Percentiles rank a stretch among this genome's conserved stretches.
phyloP scores from a whole-genome alignment of 108 stramenopile species.

The Skeletonema potamos region DNA sequence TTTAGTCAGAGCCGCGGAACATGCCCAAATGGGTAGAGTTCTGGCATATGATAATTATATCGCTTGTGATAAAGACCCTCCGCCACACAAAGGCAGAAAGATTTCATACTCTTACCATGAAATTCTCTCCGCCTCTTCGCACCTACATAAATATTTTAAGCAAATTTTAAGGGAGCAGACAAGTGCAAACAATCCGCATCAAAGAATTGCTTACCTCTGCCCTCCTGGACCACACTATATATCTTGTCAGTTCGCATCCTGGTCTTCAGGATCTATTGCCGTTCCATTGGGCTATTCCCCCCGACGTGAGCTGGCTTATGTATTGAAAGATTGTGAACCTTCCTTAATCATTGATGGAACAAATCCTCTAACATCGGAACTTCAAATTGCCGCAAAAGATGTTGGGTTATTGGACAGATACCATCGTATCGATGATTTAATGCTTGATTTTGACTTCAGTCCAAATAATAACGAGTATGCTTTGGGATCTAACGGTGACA shows the following conservation, averaged over 20 bases:
- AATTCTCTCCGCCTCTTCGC: conserved; percentile 7
- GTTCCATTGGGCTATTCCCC: conserved; percentile 13
- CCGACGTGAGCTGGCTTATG: conserved; percentile 10
- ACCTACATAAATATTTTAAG: conserved; percentile 10
- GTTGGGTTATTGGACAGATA: conserved; percentile 14
- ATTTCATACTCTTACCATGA: conserved; percentile 12
- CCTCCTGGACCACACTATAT: conserved; percentile 15
- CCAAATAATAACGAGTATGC: not conserved
- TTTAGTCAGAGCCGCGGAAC: conserved; percentile 16
- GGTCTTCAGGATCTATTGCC: conserved; percentile 23
- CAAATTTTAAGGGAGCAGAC: not conserved
- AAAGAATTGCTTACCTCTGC: conserved; percentile 14
- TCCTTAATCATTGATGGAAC: conserved; percentile 19
- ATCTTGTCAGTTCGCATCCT: conserved; percentile 12
- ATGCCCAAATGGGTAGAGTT: conserved; percentile 17
- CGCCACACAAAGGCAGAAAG: not conserved
- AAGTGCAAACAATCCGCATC: not conserved
- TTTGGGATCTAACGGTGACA: conserved; percentile 14
- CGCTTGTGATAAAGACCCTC: too few relatives aligned
- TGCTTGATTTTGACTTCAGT: conserved; percentile 2
- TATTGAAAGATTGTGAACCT: conserved; percentile 18
- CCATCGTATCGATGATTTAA: conserved; percentile 10
- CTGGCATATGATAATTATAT: conserved; percentile 13
- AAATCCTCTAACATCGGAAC: not conserved
- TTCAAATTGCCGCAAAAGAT: conserved; percentile 7